A percentile compares a stretch with the other conserved stretches of the same genome.
These are phyloP conservation scores for Oryza nivara DNA, from an alignment of 176 grass and related monocot genomes.

Conservation along the genomic window DNA sequence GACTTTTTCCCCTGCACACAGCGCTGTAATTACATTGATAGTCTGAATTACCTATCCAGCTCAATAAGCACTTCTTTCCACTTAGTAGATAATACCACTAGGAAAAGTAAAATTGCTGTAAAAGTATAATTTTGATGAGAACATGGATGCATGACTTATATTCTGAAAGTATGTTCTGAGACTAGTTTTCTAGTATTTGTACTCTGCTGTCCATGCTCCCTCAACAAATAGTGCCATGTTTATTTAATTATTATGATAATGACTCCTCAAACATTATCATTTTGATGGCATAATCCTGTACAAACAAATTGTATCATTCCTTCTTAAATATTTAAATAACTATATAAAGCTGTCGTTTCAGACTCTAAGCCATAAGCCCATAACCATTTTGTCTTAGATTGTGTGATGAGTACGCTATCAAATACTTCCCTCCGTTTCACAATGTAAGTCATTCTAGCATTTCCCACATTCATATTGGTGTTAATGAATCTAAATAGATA, in stretches of 20 bases:
- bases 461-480: too few species aligned
- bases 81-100: not conserved
- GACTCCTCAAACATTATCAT: not conserved
- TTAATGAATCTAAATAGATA: too few species aligned
- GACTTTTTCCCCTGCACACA: not conserved
- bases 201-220: not conserved
- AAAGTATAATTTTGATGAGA: not conserved
- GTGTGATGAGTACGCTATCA: too few species aligned
- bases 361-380: not conserved
- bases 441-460: too few species aligned
- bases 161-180: not conserved
- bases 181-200: not conserved
- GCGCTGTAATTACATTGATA: not conserved
- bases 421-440: too few species aligned
- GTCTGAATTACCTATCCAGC: not conserved
- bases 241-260: not conserved
- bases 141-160: not conserved
- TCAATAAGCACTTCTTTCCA: not conserved
- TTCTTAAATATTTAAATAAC: not conserved
- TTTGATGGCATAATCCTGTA: not conserved
- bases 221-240: not conserved
- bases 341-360: not conserved
- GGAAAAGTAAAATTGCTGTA: not conserved
- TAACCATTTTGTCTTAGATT: not conserved
- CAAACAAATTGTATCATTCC: not conserved